Conservation (phyloP, 2,329 filamentous ascomycete genomes). For the Aspergillus aculeatus region DNA sequence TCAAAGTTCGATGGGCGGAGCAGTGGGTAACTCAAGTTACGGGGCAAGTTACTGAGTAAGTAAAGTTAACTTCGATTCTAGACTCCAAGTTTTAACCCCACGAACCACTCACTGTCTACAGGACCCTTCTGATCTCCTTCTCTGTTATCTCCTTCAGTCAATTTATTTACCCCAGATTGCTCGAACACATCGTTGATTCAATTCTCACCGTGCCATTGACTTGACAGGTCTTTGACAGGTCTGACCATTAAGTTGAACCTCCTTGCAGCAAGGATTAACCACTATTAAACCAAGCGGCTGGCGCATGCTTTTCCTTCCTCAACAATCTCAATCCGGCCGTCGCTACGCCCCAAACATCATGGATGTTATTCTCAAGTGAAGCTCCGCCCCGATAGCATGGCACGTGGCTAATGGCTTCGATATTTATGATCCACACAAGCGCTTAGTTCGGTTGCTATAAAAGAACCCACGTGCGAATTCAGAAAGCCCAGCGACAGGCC, state of each 20-base stretch:
- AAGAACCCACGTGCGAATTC: not conserved
- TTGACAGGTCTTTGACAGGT: not conserved
- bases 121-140: too few relatives aligned
- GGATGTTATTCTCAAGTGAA: too few relatives aligned
- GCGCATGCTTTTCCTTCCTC: not conserved
- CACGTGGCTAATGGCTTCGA: too few relatives aligned
- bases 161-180: not conserved
- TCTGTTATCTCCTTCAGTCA: too few relatives aligned
- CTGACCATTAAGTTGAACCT: not conserved
- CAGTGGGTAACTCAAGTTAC: not conserved
- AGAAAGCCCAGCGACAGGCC: not conserved
- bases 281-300: not conserved
- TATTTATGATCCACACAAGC: too few relatives aligned
- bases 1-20: not conserved
- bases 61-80: not conserved
- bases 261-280: not conserved
- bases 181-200: not conserved
- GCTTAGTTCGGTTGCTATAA: too few relatives aligned
- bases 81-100: not conserved
- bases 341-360: not conserved
- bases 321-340: not conserved
- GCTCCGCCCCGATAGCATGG: too few relatives aligned
- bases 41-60: too few relatives aligned
- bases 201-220: not conserved
- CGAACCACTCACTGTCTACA: not conserved